phyloP scores from a whole-genome alignment of 73 alveolate genomes.

The Paramecium caudatum region DNA sequence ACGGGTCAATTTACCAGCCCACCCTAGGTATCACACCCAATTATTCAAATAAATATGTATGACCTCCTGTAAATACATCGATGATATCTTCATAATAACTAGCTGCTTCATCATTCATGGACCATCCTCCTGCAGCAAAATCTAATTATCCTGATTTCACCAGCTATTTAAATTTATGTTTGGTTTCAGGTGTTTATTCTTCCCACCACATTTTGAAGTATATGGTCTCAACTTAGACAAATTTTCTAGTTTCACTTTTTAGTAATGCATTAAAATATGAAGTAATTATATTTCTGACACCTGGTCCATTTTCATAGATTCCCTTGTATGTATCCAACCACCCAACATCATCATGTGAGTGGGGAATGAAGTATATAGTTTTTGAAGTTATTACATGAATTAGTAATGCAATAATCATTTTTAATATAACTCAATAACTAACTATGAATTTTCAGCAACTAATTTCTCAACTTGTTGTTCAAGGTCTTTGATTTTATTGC shows the following conservation, averaged over 20 bases:
- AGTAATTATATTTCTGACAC: constrained; percentile 40
- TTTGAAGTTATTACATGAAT: too few species aligned
- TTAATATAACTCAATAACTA: constrained; percentile 19
- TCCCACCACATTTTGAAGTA: constrained; percentile 93
- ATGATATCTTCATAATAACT: constrained; percentile 89
- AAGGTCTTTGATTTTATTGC: constrained; percentile 26
- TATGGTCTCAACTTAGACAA: constrained; percentile 93
- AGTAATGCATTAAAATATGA: constrained; percentile 67
- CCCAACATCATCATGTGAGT: constrained; percentile 97
- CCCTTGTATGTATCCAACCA: constrained; percentile 94
- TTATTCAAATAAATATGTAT: constrained; percentile 88
- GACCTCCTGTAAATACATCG: constrained; percentile 91
- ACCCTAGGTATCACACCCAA: constrained; percentile 87
- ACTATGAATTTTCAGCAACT: background rate
- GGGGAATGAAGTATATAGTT: constrained; percentile 86
- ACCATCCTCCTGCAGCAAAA: constrained; percentile 93
- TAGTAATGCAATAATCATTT: too few species aligned
- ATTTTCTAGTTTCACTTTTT: constrained; percentile 86
- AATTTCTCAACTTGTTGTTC: background rate
- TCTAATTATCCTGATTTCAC: constrained; percentile 89
- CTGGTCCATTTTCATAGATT: constrained; percentile 11
- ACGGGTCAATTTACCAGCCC: constrained; percentile 99
- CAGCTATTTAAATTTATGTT: constrained; percentile 83
- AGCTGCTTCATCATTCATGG: constrained; percentile 95
- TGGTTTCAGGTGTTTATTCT: constrained; percentile 80